Conservation (phyloP, 805 yeast genomes). For the Tetrapisispora arboricola region DNA sequence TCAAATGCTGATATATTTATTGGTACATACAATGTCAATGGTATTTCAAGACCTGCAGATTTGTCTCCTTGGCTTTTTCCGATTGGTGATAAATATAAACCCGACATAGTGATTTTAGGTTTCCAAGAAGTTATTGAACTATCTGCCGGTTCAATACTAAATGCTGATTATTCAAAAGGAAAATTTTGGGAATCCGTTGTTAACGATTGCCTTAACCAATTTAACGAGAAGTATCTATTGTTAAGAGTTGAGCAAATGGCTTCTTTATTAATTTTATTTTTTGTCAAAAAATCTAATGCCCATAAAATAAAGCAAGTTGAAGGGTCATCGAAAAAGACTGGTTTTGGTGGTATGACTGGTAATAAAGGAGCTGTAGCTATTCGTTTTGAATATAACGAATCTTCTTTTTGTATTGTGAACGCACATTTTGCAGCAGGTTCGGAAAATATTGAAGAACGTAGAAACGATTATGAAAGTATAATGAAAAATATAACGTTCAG, state of each 20-base stretch:
- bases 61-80: slow-evolving; percentile 77
- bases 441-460: slow-evolving; percentile 71
- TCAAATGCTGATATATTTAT: slow-evolving; percentile 55
- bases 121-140: slow-evolving; percentile 91
- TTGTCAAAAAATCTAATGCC: slow-evolving; percentile 42
- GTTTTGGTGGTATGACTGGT: slow-evolving; percentile 93
- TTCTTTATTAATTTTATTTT: slow-evolving; percentile 53
- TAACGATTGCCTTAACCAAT: slow-evolving; percentile 48
- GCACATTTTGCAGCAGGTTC: slow-evolving; percentile 94
- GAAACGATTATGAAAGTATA: slow-evolving; percentile 70
- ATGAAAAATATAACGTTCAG: slow-evolving; percentile 68
- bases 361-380: slow-evolving; percentile 96
- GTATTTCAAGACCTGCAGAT: slow-evolving; percentile 48
- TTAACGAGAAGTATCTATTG: slow-evolving; percentile 46
- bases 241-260: slow-evolving; percentile 69
- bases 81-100: slow-evolving; percentile 40
- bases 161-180: slow-evolving; percentile 72
- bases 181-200: slow-evolving; percentile 70
- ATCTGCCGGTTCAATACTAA: slow-evolving; percentile 82
- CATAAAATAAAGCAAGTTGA: slow-evolving; percentile 67
- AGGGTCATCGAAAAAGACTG: slow-evolving; percentile 92
- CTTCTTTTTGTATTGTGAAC: slow-evolving; percentile 74
- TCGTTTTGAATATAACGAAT: slow-evolving; percentile 69
- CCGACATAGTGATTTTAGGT: slow-evolving; percentile 83
- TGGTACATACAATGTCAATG: slow-evolving; percentile 86